Percentiles rank a stretch among this genome's conserved stretches.
Conservation (phyloP, 148 eudicot species). For the Chenopodium suecicum region DNA sequence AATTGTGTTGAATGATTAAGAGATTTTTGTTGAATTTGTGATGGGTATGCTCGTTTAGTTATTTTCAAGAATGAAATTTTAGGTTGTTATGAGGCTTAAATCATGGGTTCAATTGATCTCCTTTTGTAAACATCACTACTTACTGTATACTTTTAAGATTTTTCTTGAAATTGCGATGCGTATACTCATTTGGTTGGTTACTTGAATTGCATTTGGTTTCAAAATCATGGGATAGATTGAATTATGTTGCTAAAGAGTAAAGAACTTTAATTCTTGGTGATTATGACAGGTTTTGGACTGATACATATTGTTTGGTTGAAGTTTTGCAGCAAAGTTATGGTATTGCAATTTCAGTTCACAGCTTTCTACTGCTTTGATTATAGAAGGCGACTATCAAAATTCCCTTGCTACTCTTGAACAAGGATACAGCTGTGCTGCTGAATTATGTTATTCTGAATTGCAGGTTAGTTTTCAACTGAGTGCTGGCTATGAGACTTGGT, state of each 20-base stretch:
- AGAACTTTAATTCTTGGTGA: too few relatives aligned
- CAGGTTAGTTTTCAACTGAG: slow-evolving; percentile 57
- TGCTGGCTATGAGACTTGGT: neutral
- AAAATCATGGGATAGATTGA: neutral
- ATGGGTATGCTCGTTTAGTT: neutral
- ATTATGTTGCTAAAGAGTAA: neutral
- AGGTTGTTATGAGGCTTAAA: too few relatives aligned
- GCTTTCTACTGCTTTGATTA: slow-evolving; percentile 84
- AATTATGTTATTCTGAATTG: slow-evolving; percentile 79
- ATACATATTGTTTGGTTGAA: slow-evolving; percentile 33
- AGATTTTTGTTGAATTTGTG: neutral
- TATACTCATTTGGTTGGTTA: neutral
- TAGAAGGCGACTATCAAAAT: slow-evolving; percentile 87
- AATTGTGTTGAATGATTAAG: neutral
- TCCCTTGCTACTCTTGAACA: slow-evolving; percentile 64
- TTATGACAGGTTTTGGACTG: neutral
- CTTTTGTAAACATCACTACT: neutral
- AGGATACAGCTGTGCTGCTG: slow-evolving; percentile 64
- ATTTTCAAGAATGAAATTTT: neutral
- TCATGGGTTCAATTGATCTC: neutral
- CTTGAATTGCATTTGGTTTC: neutral
- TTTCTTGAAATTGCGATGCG: too few relatives aligned
- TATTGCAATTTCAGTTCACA: slow-evolving; percentile 94
- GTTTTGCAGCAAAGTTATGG: slow-evolving; percentile 85
- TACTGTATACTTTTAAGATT: neutral